phyloP scores from a whole-genome alignment of 225 moss, liverwort and hornwort genomes.

The Takakia lepidozioides region DNA sequence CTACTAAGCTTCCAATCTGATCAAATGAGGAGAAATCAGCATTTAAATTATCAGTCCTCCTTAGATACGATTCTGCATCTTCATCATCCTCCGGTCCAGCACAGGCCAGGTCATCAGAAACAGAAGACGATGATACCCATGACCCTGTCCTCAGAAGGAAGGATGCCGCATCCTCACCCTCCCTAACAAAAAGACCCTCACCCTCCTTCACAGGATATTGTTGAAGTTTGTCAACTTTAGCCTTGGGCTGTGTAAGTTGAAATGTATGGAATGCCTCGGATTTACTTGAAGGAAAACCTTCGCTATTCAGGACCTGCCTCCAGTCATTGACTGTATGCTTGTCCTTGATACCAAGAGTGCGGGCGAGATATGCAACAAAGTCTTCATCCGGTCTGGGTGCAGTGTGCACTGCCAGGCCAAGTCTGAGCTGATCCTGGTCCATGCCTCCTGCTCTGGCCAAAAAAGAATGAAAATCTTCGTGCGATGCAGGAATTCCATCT shows the following conservation, averaged over 20 bases:
- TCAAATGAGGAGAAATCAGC: too few species aligned
- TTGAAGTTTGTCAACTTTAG: too few species aligned
- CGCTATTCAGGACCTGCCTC: slow-evolving; percentile 30
- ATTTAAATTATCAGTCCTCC: too few species aligned
- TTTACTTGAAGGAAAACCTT: slow-evolving; percentile 6
- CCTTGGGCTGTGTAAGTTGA: neutral
- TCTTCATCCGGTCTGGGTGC: slow-evolving; percentile 31
- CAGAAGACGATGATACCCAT: slow-evolving; percentile 25
- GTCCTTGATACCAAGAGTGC: slow-evolving; percentile 30
- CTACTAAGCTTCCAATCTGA: too few species aligned
- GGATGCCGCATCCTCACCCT: slow-evolving; percentile 35
- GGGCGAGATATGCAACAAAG: slow-evolving; percentile 35
- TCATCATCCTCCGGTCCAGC: slow-evolving; percentile 38
- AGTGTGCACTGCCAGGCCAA: slow-evolving; percentile 11
- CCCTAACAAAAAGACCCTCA: slow-evolving; percentile 30
- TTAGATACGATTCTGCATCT: slow-evolving; percentile 43
- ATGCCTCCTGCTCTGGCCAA: slow-evolving; percentile 30
- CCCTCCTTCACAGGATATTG: slow-evolving; percentile 17
- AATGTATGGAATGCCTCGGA: neutral
- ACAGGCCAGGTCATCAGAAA: slow-evolving; percentile 32
- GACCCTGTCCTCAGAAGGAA: slow-evolving; percentile 39
- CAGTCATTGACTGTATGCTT: slow-evolving; percentile 22
- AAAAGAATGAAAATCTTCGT: slow-evolving; percentile 32
- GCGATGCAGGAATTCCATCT: too few species aligned
- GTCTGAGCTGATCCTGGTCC: slow-evolving; percentile 19